Base-by-base conservation (phyloP, 2,329 filamentous ascomycete genomes). In the Epichloe sibirici region DNA sequence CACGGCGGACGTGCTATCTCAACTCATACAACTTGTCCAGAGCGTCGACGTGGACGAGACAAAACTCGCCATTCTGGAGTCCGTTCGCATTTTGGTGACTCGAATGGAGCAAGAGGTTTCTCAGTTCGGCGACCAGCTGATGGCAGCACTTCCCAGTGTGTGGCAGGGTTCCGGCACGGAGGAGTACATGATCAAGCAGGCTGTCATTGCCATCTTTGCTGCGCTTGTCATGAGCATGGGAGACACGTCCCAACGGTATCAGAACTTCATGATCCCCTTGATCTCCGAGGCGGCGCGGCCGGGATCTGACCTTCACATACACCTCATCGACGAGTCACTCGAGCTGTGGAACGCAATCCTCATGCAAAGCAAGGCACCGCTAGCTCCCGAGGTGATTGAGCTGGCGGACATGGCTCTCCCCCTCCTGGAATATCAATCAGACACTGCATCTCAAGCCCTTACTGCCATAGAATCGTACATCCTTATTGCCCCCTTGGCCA, bases 141-240 rank as follows among this genome's bases (percentile, higher is more conserved):
- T 98, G 67, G 75, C 80, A 1, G 78, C 90, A 12, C 75, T 97
- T 6, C 90, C 91, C 0, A 76, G 76, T 4, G 75, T 97, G 0
- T 98, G 93, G 93, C 83, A 88, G 55, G 81, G 84, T 49, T 89
- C 88, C 3, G 88, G 85, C 0, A 69, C 73, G 2, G 86, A 95
- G 55, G 88, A 93, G 62, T 88, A 90, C 68, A 81, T 97, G 66
- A 86, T 96, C 75, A 97, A 97, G 68, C 90, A 96, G 68, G 83
- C 89, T 1, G 90, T 97, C 50, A 78, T 97, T 53, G 88, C 86
- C 2, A 85, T 97, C 40, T 81, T 97, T 49, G 78, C 88, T 2
- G 85, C 89, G 2, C 75, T 98, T 13, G 87, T 95, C n/a, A 83
- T 83, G 63, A 86, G 90, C 2, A 87, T 97, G 80, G 88, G 86